Evolutionary conservation across 805 yeast genomes (phyloP), one percentile per base, ranked within the genome.

Genomic region (Ogataea neopini): DNA sequence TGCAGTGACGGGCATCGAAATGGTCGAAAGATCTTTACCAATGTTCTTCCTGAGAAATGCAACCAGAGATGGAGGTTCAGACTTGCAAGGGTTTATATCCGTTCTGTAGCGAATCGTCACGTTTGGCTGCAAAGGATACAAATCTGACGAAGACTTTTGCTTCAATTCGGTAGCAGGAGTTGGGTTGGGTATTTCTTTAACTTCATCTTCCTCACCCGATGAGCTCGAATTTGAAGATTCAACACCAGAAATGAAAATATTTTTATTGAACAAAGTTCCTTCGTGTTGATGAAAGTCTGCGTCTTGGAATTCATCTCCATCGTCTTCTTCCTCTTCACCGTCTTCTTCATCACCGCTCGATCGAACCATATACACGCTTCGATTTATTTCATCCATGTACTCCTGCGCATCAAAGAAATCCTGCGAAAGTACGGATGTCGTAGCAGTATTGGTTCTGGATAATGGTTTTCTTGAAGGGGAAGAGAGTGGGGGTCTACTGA

Each of bases 1-100:
- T 45, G 90, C 79, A 1, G 94, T 83, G 6, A 94, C 96, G 1
- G 99, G 99, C 91, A 92, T 90, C 0, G 96, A 83, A 38, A 91
- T 78, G 1, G 89, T 75, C 0, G 90, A 76, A 48, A 94, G 64
- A 65, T 92, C 98, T 61, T 91, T 92, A 17, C 97, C 97, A 9
- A 92, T 94, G 57, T 89, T 90, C 64, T 91, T 91, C 48, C 96
- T 77, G 42, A 94, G 74, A 57, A 90, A 80, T 1, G 88, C 77
- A 46, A 92, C 70, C 29, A 92, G 66, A 52, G 94, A 85, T 9
- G 97, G 97, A 2, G 98, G 98, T 0, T 81, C 70, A 28, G 82
- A 75, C 0, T 69, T 72, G 44, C 88, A 77, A n/a, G 71, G 71
- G 3, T 74, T 75, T 13, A 91, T 73, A 49, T 80, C 86, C 22